Conservation (phyloP, 2,329 filamentous ascomycete species). For the Colletotrichum sp. region DNA sequence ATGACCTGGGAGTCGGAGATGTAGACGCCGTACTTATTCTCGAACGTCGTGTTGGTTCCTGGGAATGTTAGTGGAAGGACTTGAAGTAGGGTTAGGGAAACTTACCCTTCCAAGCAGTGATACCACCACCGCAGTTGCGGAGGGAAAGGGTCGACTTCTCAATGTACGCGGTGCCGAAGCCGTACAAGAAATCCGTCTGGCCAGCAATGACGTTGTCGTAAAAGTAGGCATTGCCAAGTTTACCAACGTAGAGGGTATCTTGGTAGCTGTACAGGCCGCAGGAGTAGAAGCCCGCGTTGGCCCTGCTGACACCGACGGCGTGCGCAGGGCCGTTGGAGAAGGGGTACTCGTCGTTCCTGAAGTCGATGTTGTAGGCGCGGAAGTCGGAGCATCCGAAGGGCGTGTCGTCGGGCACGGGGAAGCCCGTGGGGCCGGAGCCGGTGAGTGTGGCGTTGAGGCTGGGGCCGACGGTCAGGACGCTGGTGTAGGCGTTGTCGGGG, state of each 20-base stretch:
- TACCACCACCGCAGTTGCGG: conserved; percentile 67
- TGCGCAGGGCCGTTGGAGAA: conserved; percentile 59
- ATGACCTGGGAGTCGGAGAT: conserved; percentile 59
- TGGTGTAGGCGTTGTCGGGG: conserved; percentile 67
- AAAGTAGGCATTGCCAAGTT: conserved; percentile 65
- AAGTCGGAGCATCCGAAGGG: conserved; percentile 69
- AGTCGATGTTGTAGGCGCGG: conserved; percentile 70
- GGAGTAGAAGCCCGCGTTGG: conserved; percentile 71
- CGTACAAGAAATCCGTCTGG: conserved; percentile 72
- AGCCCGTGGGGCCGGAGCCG: conserved; percentile 66
- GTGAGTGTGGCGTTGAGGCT: conserved; percentile 67
- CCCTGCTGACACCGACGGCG: conserved; percentile 64
- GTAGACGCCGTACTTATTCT: conserved; percentile 72
- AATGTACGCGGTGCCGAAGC: conserved; percentile 69
- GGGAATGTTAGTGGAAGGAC: not conserved
- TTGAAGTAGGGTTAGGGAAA: not conserved
- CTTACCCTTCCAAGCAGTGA: conserved; percentile 70
- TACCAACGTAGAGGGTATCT: conserved; percentile 56
- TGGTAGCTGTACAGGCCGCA: conserved; percentile 72
- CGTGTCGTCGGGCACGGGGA: conserved; percentile 62
- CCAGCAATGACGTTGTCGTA: conserved; percentile 65
- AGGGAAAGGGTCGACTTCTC: conserved; percentile 58
- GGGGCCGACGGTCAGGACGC: conserved; percentile 66
- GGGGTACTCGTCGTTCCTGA: conserved; percentile 63
- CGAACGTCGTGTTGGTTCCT: conserved; percentile 64